Evolutionary conservation across 495 filamentous ascomycete genomes (phyloP).

Genomic region (Penicillium coprophilum): DNA sequence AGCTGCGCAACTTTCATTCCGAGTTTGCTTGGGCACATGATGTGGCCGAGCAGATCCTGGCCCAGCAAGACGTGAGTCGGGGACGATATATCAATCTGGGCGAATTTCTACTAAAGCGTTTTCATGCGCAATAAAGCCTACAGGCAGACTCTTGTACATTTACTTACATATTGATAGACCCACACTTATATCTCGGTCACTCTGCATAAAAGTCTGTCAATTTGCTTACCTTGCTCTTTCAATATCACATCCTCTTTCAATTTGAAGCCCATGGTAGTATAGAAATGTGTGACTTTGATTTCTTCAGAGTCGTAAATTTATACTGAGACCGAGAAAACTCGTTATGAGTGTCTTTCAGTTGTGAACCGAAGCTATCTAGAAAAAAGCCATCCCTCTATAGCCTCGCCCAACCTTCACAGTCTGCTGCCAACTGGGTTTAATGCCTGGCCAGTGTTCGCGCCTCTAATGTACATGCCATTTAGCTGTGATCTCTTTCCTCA

Average conservation of each 20-base stretch:
- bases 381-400: no score
- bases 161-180: conserved; percentile 23
- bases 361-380: no score
- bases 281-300: no score
- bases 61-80: conserved; percentile 29
- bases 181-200: not conserved
- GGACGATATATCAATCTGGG: conserved; percentile 36
- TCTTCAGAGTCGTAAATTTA: no score
- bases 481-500: not conserved
- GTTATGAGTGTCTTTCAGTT: no score
- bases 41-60: conserved; percentile 36
- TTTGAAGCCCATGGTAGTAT: no score
- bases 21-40: conserved; percentile 39
- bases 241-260: not conserved
- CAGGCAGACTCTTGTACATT: conserved; percentile 16
- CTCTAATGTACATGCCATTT: not conserved
- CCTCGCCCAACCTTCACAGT: not conserved
- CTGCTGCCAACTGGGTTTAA: conserved; percentile 5
- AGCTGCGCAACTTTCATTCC: conserved; percentile 33
- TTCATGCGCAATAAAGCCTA: conserved; percentile 20
- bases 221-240: not conserved
- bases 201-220: not conserved
- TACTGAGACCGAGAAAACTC: no score
- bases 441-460: not conserved
- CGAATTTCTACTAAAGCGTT: conserved; percentile 30